These are phyloP conservation scores for Gyrodon lividus DNA, from an alignment of 768 basidiomycete genomes.

Conservation along the genomic window DNA sequence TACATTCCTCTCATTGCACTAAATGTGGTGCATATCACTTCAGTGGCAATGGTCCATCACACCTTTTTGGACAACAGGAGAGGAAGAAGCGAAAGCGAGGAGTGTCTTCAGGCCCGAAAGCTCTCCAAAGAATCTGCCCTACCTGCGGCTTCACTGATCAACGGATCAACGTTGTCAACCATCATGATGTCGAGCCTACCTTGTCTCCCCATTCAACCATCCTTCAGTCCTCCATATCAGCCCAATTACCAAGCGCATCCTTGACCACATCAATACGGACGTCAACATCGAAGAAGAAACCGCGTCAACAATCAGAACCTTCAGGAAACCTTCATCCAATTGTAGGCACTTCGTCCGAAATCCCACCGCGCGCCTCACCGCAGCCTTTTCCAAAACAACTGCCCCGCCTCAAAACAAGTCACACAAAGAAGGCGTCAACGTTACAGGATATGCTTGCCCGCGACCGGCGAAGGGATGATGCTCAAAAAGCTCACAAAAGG, in stretches of 20 bases:
- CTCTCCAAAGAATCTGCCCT: slow-evolving; percentile 18
- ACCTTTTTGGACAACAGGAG: slow-evolving; percentile 28
- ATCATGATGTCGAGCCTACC: not conserved
- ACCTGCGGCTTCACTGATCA: slow-evolving; percentile 15
- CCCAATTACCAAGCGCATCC: not conserved
- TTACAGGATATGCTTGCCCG: slow-evolving; percentile 64
- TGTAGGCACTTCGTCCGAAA: slow-evolving; percentile 2
- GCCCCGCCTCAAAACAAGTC: slow-evolving; percentile 39
- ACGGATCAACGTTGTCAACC: not conserved
- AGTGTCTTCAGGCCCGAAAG: not conserved
- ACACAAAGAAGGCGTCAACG: slow-evolving; percentile 43
- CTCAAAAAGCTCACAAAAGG: slow-evolving; percentile 18
- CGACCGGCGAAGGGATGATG: slow-evolving; percentile 49
- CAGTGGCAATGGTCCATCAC: slow-evolving; percentile 37
- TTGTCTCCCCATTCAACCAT: not conserved
- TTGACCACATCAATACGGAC: not conserved
- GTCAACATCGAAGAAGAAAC: not conserved
- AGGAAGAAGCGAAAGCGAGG: slow-evolving; percentile 18
- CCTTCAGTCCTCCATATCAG: not conserved
- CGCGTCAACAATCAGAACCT: not conserved
- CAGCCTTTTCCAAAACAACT: slow-evolving; percentile 21
- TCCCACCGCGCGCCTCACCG: slow-evolving; percentile 4
- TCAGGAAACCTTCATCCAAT: not conserved
- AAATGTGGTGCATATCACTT: slow-evolving; percentile 54
- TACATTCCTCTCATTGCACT: slow-evolving; percentile 39